Percentiles rank a stretch among this genome's conserved stretches.
Conservation (phyloP, 2,329 filamentous ascomycete genomes). For the Lachnellula cervina region DNA sequence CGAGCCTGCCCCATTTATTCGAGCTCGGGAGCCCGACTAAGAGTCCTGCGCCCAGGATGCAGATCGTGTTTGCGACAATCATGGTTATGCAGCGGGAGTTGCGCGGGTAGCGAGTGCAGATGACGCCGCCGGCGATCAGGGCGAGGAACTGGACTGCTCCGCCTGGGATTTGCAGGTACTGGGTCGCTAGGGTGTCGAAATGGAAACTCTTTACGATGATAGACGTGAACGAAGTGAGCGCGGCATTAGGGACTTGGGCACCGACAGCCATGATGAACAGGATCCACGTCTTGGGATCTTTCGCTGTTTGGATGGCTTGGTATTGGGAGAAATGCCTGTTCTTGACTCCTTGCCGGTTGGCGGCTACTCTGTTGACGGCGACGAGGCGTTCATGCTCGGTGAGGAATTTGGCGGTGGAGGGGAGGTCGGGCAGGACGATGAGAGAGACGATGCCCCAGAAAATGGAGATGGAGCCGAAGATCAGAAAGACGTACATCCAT, state of each 20-base stretch:
- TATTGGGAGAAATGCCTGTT: slow-evolving; percentile 44
- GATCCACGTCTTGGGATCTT: slow-evolving; percentile 56
- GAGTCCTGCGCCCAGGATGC: slow-evolving; percentile 47
- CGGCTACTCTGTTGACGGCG: slow-evolving; percentile 47
- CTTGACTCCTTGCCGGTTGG: slow-evolving; percentile 50
- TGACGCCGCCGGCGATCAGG: slow-evolving; percentile 44
- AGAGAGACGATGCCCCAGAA: slow-evolving; percentile 51
- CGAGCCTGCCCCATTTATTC: slow-evolving; percentile 53
- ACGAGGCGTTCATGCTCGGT: slow-evolving; percentile 50
- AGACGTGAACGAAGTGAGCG: slow-evolving; percentile 44
- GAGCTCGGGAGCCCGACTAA: slow-evolving; percentile 45
- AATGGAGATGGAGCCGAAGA: slow-evolving; percentile 38
- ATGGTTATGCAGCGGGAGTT: slow-evolving; percentile 48
- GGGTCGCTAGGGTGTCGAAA: slow-evolving; percentile 43
- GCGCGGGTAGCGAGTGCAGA: slow-evolving; percentile 49
- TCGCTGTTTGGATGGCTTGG: slow-evolving; percentile 42
- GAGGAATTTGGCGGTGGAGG: slow-evolving; percentile 58
- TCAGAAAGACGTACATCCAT: slow-evolving; percentile 35
- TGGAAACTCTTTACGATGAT: slow-evolving; percentile 26
- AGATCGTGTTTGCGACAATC: slow-evolving; percentile 50
- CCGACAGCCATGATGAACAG: slow-evolving; percentile 47
- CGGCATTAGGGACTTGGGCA: slow-evolving; percentile 52
- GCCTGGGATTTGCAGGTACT: slow-evolving; percentile 57
- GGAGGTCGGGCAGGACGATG: slow-evolving; percentile 56
- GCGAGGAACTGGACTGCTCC: slow-evolving; percentile 53